phyloP scores from a whole-genome alignment of 2,329 filamentous ascomycete species.

The Exophiala sideris region DNA sequence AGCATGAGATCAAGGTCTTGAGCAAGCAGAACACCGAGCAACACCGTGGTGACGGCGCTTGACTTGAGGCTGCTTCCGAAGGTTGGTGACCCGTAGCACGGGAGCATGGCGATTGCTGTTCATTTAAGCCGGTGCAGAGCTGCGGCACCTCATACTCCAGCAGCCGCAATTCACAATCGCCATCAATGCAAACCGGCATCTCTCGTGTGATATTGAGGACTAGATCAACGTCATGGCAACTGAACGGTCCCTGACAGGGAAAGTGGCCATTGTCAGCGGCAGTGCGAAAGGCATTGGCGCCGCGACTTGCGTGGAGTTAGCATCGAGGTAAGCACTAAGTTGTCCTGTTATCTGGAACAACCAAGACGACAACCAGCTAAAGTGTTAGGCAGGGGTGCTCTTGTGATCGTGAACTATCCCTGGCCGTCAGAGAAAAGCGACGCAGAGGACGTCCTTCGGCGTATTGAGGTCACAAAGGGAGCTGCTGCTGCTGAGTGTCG shows the following conservation, averaged over 20 bases:
- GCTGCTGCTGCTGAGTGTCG: background rate
- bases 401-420: constrained; percentile 51
- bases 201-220: background rate
- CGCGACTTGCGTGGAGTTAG: constrained; percentile 47
- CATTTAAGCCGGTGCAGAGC: too few relatives aligned
- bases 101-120: too few relatives aligned
- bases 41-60: too few relatives aligned
- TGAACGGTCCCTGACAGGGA: constrained; percentile 12
- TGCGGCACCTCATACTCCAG: too few relatives aligned
- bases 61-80: too few relatives aligned
- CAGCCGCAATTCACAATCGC: too few relatives aligned
- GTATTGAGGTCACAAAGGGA: constrained; percentile 28
- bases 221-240: background rate
- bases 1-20: too few relatives aligned
- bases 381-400: constrained; percentile 36
- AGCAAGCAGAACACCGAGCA: too few relatives aligned
- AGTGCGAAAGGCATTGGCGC: constrained; percentile 51
- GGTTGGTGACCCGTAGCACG: too few relatives aligned
- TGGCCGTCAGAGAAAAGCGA: constrained; percentile 33
- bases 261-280: constrained; percentile 47
- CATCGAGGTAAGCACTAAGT: constrained; percentile 27
- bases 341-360: background rate
- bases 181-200: too few relatives aligned
- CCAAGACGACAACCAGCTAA: constrained; percentile 23
- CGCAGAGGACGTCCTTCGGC: constrained; percentile 37